phyloP scores from a whole-genome alignment of 805 yeast species.

The Tetrapisispora namnaoensis region DNA sequence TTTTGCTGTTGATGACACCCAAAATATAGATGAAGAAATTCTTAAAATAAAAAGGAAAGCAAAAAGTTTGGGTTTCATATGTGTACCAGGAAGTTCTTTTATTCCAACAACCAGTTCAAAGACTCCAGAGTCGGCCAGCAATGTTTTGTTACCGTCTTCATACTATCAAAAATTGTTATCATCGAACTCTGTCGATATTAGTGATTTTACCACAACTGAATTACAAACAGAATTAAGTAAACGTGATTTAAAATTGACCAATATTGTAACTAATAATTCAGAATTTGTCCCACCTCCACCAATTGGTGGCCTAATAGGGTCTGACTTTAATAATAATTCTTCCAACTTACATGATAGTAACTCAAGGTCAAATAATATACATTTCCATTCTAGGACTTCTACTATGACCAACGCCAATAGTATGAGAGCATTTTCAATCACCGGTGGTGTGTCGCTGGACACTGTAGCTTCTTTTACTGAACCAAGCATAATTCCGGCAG shows the following conservation, averaged over 20 bases:
- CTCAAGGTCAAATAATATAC: background rate
- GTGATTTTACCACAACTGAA: conserved; percentile 35
- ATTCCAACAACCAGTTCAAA: conserved; percentile 53
- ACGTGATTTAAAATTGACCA: conserved; percentile 32
- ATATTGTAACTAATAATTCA: background rate
- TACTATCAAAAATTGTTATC: conserved; percentile 52
- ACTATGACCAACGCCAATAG: background rate
- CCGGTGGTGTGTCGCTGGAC: conserved; percentile 32
- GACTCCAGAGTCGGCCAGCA: conserved; percentile 44
- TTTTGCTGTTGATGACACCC: conserved; percentile 5
- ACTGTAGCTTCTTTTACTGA: conserved; percentile 59
- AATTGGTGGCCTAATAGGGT: conserved; percentile 1
- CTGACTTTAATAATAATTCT: too few species aligned
- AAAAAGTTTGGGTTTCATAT: conserved; percentile 37
- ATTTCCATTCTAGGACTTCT: conserved; percentile 2
- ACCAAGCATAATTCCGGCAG: conserved; percentile 67
- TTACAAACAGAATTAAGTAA: conserved; percentile 38
- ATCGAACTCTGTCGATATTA: conserved; percentile 9
- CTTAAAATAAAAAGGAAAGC: conserved; percentile 34
- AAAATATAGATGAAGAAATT: conserved; percentile 7
- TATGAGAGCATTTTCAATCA: conserved; percentile 8
- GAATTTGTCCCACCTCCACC: conserved; percentile 15
- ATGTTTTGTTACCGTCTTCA: conserved; percentile 53
- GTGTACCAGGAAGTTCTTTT: conserved; percentile 50
- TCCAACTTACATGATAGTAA: background rate